Evolutionary conservation across 768 basidiomycete genomes (phyloP).

Genomic region (Tulasnella sp.): DNA sequence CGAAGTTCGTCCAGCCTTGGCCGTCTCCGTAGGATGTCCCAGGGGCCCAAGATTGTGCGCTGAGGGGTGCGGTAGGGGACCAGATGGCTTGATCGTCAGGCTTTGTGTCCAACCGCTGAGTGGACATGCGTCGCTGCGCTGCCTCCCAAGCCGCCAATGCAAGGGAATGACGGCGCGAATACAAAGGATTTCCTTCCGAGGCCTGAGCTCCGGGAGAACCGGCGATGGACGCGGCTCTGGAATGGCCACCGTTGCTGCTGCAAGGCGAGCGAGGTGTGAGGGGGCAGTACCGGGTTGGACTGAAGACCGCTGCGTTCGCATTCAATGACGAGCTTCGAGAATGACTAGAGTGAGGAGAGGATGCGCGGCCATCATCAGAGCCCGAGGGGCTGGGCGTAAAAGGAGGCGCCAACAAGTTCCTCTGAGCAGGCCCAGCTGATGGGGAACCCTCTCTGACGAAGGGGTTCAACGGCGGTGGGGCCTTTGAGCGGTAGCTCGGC

Average conservation of each 20-base stretch:
- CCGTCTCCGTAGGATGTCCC: not conserved
- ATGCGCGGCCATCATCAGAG: not conserved
- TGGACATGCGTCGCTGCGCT: not conserved
- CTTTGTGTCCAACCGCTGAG: not conserved
- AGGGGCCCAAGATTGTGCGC: not conserved
- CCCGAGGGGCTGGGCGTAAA: not conserved
- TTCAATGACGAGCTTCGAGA: conserved; percentile 3
- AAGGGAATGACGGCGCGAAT: not conserved
- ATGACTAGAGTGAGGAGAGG: not conserved
- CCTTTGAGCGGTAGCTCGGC: not conserved
- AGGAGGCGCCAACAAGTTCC: not conserved
- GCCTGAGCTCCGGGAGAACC: not conserved
- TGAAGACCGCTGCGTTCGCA: not conserved
- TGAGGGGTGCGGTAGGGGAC: not conserved
- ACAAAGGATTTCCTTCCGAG: not conserved
- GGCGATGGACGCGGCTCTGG: not conserved
- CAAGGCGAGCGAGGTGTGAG: conserved; percentile 3
- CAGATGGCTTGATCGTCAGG: not conserved
- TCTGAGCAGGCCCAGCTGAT: not conserved
- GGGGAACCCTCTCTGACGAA: not conserved
- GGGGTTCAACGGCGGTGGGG: not conserved
- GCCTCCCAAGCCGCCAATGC: conserved; percentile 3
- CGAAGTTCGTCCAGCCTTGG: not conserved
- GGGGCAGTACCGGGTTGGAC: not conserved
- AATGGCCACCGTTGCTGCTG: not conserved